Evolutionary conservation across 2,329 filamentous ascomycete genomes (phyloP), one percentile per base, ranked within the genome.

Genomic region (Conoideocrella luteorostrata): DNA sequence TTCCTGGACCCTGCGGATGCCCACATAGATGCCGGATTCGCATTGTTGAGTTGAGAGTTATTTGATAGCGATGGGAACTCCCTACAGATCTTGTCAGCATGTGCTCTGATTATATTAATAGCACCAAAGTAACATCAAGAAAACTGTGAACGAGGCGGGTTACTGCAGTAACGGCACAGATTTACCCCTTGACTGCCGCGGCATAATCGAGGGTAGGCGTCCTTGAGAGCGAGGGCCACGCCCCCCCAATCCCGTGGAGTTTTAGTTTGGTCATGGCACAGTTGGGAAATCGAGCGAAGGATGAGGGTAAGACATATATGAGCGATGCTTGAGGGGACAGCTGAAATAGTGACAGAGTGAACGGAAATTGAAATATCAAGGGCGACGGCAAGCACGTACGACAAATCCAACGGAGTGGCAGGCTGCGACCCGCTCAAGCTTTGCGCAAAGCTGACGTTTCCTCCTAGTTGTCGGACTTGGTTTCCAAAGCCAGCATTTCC

Each of bases 1-100:
- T 65, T 73, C 48, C 77, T 67, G 15, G 71, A 65, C 6, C 69
- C 70, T 48, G 67, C 66, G 21, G 67, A 65, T 33, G 75, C 71
- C 77, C 77, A 81, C 62, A 80, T 68, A 5, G 74, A 74, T 12
- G 70, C 63, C 48, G 71, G 71, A 36, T 59, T 71, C 6, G 69
- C 60, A 46, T 61, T 74, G 22, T 71, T 64, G 34, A 78, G 61
- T 54, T 78, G 75, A 35, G 76, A 67, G 50, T 75, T 80, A 54
- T 78, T 80, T 41, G 78, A 82, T 52, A 84, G 62, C 18, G 79
- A 81, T 7, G 80, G 80, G 43, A 84, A 84, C 56, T 84, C 80
- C 48, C 80, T 84, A 48, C 3, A 18, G 20, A 28, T 10, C 4
- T 11, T 5, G 36, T 39, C 12, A 44, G 36, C 18, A n/a, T 28